A percentile compares a stretch with the other conserved stretches of the same genome.
These are phyloP conservation scores for Diaporthe caulivora DNA, from an alignment of 2,329 filamentous ascomycete genomes.

Conservation along the genomic window DNA sequence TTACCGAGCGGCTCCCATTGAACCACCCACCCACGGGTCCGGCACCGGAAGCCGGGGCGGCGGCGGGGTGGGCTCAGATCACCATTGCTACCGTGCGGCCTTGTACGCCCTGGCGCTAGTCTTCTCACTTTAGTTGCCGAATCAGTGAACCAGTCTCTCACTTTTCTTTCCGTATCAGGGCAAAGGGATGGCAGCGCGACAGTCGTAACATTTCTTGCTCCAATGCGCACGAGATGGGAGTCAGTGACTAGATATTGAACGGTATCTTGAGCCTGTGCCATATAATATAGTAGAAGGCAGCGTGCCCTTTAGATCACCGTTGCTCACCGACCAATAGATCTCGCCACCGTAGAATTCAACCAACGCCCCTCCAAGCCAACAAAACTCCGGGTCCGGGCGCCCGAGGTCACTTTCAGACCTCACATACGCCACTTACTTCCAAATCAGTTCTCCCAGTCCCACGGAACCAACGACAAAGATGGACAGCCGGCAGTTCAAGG, in stretches of 20 bases:
- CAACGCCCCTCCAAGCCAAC: background rate
- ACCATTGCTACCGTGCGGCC: background rate
- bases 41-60: conserved; percentile 25
- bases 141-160: background rate
- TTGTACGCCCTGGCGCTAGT: background rate
- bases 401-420: background rate
- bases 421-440: too few species aligned
- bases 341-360: background rate
- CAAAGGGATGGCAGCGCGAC: background rate
- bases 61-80: background rate
- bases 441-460: background rate
- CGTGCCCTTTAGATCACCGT: background rate
- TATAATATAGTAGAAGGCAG: background rate
- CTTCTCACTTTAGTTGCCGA: conserved; percentile 5
- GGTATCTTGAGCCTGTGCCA: background rate
- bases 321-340: background rate
- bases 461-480: conserved; percentile 57
- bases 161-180: conserved; percentile 12
- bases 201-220: background rate
- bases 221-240: background rate
- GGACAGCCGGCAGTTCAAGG: conserved; percentile 83
- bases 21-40: too few species aligned
- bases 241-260: background rate
- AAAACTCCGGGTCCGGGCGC: background rate
- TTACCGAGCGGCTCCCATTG: too few species aligned